Evolutionary conservation across 257 asterid genomes (phyloP).

Genomic region (Leonotis leonurus): DNA sequence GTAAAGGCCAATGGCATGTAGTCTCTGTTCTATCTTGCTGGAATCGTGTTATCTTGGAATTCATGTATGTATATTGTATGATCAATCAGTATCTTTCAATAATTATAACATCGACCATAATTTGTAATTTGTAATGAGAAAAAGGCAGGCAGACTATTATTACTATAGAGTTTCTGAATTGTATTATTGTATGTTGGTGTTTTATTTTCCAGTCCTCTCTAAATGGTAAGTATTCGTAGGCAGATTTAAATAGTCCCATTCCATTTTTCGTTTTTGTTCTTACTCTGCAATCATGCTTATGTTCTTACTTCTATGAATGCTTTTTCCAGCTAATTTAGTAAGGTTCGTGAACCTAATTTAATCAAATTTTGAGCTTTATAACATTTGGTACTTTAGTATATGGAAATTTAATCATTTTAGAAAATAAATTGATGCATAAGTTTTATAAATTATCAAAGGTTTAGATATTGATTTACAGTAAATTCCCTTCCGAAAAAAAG

Average conservation of each 20-base stretch:
- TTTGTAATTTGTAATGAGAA: conserved; percentile 2
- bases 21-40: conserved; percentile 16
- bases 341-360: too few relatives aligned
- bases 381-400: too few relatives aligned
- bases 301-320: too few relatives aligned
- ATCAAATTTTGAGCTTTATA: too few relatives aligned
- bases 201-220: background rate
- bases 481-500: too few relatives aligned
- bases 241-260: background rate
- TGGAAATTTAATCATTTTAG: too few relatives aligned
- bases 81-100: conserved; percentile 8
- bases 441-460: too few relatives aligned
- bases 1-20: conserved; percentile 9
- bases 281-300: too few relatives aligned
- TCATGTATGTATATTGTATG: conserved; percentile 25
- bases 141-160: background rate
- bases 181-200: background rate
- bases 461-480: too few relatives aligned
- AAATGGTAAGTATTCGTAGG: too few relatives aligned
- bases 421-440: too few relatives aligned
- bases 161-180: too few relatives aligned
- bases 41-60: background rate
- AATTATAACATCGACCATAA: background rate
- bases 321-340: background rate
- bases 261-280: background rate